Conservation (phyloP, 106 monocot genomes). For the Posidonia australis region DNA sequence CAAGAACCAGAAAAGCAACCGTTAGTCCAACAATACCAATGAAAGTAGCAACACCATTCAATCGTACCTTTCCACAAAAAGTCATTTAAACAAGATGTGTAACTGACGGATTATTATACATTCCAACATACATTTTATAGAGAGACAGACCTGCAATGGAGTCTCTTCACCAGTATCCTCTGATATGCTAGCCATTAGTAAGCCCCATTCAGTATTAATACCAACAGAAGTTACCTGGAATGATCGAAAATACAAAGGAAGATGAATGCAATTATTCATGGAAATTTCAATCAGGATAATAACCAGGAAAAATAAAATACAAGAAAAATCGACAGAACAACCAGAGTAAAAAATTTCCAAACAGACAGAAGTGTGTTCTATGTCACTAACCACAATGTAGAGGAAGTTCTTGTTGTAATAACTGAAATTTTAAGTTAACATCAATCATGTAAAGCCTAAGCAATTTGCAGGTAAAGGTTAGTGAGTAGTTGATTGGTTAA, state of each 20-base stretch:
- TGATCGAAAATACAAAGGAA: background rate
- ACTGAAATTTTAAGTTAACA: too few relatives aligned
- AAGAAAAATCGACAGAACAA: too few relatives aligned
- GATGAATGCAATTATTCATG: too few relatives aligned
- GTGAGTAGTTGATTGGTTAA: too few relatives aligned
- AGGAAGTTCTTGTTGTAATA: too few relatives aligned
- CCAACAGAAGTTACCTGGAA: conserved; percentile 87
- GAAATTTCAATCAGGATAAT: too few relatives aligned
- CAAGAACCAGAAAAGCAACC: conserved; percentile 71
- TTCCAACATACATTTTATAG: background rate
- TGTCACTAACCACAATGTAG: too few relatives aligned
- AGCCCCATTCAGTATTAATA: conserved; percentile 96
- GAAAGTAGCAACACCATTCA: conserved; percentile 97
- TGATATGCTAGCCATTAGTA: conserved; percentile 91
- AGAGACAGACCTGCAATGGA: conserved; percentile 74
- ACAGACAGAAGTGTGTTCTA: too few relatives aligned
- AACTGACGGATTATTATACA: background rate
- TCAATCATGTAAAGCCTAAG: too few relatives aligned
- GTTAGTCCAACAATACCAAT: conserved; percentile 72
- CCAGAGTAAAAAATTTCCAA: too few relatives aligned
- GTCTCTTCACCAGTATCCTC: conserved; percentile 98
- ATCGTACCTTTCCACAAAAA: conserved; percentile 51
- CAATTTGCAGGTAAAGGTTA: too few relatives aligned
- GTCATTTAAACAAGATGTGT: background rate
- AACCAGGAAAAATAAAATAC: too few relatives aligned